Evolutionary conservation across 1,139 yeast genomes (phyloP), one percentile per base, ranked within the genome.

Genomic region (Candida sanyaensis): DNA sequence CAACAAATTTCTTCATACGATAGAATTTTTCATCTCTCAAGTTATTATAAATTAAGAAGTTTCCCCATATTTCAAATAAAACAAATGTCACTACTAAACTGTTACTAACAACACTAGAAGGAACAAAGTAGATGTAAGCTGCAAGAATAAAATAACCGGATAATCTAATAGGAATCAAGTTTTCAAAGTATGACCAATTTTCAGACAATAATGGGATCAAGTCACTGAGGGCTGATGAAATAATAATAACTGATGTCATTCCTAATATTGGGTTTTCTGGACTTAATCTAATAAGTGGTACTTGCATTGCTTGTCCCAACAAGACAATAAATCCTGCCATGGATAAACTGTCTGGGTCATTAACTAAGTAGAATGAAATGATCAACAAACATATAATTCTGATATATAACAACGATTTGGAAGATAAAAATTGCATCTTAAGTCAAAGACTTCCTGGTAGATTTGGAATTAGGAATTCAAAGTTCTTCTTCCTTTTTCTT

Each of bases 61-160:
- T 84, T 59, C 83, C 69, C 92, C 92, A 86, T 30, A 86, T 75
- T 61, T 87, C 95, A 53, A 81, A 62, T 56, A 86, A 84, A n/a
- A 82, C 64, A 60, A 79, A 86, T 2, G 80, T 71, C 54, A 86
- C 83, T 2, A 84, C 78, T 42, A 83, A 71, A 59, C 83, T 84
- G 64, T 85, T 86, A 58, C 86, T 82, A 23, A 85, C 47, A 33
- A 69, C 66, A 12, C 75, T 63, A 46, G 74, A 71, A 21, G 69
- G 69, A 26, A 68, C 68, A 37, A 74, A 51, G 62, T 76, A 78
- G 36, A 75, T 55, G 56, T 69, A 75, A 10, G 68, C 67, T 9
- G 81, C 81, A 41, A 85, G 55, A 1, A 61, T 61, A 59, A 91
- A 88, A 60, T 75, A 83, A 5, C 76, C 55, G 9, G 78, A 55